Percentiles rank a stretch among this genome's conserved stretches.
Conservation (phyloP, 805 yeast genomes). For the Wickerhamomyces pijperi region DNA sequence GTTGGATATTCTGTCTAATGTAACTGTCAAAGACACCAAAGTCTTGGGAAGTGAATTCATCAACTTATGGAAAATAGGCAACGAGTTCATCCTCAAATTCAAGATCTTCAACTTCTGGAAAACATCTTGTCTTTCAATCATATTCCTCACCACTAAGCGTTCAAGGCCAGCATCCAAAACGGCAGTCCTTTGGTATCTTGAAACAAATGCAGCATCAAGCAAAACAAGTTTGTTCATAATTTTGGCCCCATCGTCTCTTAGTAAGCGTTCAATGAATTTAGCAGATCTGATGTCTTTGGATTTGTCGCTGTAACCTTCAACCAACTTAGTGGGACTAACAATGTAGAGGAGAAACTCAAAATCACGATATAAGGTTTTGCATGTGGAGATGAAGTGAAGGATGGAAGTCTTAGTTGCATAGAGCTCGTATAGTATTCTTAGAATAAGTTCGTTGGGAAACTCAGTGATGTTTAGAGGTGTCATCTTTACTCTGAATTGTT, state of each 20-base stretch:
- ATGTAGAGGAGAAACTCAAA: not conserved
- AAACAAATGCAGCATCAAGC: conserved; percentile 3
- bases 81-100: conserved; percentile 3
- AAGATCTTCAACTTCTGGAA: conserved; percentile 6
- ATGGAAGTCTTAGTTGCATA: not conserved
- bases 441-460: not conserved
- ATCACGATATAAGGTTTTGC: not conserved
- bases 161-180: not conserved
- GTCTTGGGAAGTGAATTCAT: conserved; percentile 3
- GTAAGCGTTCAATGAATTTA: not conserved
- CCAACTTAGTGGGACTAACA: not conserved
- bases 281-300: not conserved
- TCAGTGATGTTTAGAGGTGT: not conserved
- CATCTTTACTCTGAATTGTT: not conserved
- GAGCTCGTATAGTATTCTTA: not conserved
- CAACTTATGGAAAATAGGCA: conserved; percentile 1
- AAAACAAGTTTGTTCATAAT: conserved; percentile 2
- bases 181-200: not conserved
- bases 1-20: not conserved
- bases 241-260: not conserved
- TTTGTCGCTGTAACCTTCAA: not conserved
- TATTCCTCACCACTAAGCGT: not conserved
- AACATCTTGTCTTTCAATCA: conserved; percentile 2
- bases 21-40: conserved; percentile 4
- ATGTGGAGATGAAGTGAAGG: not conserved